Conservation (phyloP, 176 grass and related monocot species). For the Carex kokanica region DNA sequence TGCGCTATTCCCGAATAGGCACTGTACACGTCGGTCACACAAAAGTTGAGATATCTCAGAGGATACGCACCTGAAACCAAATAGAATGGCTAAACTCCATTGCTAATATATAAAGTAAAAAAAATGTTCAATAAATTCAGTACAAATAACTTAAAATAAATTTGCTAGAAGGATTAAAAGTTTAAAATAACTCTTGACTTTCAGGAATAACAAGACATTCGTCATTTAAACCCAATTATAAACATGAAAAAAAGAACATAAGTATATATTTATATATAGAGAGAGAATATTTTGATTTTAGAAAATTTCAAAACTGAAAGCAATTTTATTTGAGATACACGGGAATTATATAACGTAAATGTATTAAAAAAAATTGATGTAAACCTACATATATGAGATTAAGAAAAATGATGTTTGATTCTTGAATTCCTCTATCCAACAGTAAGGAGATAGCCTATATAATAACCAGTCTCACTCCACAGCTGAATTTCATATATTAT, state of each 20-base stretch:
- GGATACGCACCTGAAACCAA: neutral
- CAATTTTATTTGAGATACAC: neutral
- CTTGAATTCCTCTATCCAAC: slow-evolving; percentile 70
- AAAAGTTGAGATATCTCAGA: too few species aligned
- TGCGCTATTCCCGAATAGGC: too few species aligned
- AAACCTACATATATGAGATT: slow-evolving; percentile 79
- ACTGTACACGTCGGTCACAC: too few species aligned
- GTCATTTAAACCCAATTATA: slow-evolving; percentile 47
- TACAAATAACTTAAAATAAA: neutral
- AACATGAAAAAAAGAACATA: neutral
- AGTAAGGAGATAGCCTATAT: slow-evolving; percentile 71
- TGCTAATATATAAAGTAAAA: neutral
- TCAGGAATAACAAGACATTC: slow-evolving; percentile 66
- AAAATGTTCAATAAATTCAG: neutral
- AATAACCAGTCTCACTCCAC: neutral
- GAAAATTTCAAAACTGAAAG: neutral
- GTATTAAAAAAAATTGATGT: neutral
- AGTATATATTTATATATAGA: slow-evolving; percentile 3
- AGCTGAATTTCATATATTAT: slow-evolving; percentile 68
- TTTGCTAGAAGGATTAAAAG: neutral
- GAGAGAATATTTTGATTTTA: neutral
- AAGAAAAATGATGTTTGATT: slow-evolving; percentile 79
- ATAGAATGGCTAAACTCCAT: neutral
- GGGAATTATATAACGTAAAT: neutral
- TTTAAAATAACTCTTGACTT: too few species aligned